phyloP scores from a whole-genome alignment of 225 moss, liverwort and hornwort genomes.

The Bryoerythrophyllum caledonicum region DNA sequence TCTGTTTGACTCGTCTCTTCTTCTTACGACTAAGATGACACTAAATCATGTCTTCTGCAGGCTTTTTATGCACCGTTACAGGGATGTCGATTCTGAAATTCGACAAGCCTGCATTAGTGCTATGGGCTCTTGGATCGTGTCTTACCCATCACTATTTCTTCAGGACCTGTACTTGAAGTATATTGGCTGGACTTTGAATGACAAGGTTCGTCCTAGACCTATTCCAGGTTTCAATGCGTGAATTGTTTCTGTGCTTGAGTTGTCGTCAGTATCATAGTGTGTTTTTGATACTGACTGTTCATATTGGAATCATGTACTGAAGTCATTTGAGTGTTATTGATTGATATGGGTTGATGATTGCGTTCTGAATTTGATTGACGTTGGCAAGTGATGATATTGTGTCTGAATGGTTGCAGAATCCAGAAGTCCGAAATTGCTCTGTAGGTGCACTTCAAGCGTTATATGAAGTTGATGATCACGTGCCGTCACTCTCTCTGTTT shows the following conservation, averaged over 20 bases:
- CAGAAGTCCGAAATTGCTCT: conserved; percentile 84
- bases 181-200: conserved; percentile 95
- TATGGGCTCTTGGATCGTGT: conserved; percentile 95
- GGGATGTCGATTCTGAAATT: conserved; percentile 93
- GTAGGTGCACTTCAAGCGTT: conserved; percentile 85
- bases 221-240: conserved; percentile 1
- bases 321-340: not conserved
- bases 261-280: not conserved
- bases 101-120: conserved; percentile 92
- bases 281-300: conserved; percentile 6
- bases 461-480: conserved; percentile 93
- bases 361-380: conserved; percentile 16
- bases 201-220: conserved; percentile 68
- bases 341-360: not conserved
- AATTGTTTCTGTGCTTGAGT: conserved; percentile 11
- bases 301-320: conserved; percentile 12
- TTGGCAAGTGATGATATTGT: conserved; percentile 24
- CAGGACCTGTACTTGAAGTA: conserved; percentile 98
- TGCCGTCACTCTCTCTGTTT: conserved; percentile 93
- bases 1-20: not conserved
- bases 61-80: conserved; percentile 98
- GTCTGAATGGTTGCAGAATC: conserved; percentile 55
- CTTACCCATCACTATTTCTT: conserved; percentile 94
- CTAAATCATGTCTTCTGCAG: conserved; percentile 37
- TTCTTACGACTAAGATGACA: not conserved